These are phyloP conservation scores for Eragrostis tef DNA, from an alignment of 202 grass and related monocot species.

Conservation along the genomic window DNA sequence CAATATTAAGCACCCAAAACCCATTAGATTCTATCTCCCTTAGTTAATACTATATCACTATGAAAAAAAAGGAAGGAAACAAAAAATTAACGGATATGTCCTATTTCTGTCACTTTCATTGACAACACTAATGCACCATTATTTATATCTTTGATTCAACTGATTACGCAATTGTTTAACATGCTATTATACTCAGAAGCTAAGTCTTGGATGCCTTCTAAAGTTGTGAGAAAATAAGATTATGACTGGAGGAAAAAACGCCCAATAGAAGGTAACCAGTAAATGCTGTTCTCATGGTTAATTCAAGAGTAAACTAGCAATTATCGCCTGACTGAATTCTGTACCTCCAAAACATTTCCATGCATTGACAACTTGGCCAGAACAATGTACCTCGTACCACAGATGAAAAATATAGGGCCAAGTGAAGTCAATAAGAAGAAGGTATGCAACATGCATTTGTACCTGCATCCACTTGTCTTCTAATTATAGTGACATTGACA, in stretches of 20 bases:
- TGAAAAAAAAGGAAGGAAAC: constrained; percentile 3
- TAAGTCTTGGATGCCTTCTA: not conserved
- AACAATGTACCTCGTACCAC: not conserved
- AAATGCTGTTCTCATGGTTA: not conserved
- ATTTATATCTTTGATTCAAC: constrained; percentile 40
- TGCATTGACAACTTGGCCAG: constrained; percentile 5
- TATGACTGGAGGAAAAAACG: not conserved
- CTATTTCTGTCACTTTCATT: constrained; percentile 46
- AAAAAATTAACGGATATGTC: not conserved
- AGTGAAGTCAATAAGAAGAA: constrained; percentile 22
- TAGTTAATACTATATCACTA: constrained; percentile 30
- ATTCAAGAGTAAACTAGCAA: constrained; percentile 13
- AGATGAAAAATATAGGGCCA: constrained; percentile 21
- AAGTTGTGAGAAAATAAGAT: not conserved
- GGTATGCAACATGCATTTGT: constrained; percentile 17
- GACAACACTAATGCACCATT: constrained; percentile 30
- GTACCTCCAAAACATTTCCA: not conserved
- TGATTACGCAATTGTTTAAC: constrained; percentile 33
- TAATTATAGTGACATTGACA: constrained; percentile 3
- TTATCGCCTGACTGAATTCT: constrained; percentile 23
- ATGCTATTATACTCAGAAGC: constrained; percentile 35
- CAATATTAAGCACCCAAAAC: constrained; percentile 23
- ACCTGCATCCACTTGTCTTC: constrained; percentile 5
- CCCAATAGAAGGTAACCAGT: not conserved
- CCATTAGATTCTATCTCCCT: constrained; percentile 32